Base-by-base conservation (phyloP, 2,329 filamentous ascomycete species). In the Paramyrothecium sp. region DNA sequence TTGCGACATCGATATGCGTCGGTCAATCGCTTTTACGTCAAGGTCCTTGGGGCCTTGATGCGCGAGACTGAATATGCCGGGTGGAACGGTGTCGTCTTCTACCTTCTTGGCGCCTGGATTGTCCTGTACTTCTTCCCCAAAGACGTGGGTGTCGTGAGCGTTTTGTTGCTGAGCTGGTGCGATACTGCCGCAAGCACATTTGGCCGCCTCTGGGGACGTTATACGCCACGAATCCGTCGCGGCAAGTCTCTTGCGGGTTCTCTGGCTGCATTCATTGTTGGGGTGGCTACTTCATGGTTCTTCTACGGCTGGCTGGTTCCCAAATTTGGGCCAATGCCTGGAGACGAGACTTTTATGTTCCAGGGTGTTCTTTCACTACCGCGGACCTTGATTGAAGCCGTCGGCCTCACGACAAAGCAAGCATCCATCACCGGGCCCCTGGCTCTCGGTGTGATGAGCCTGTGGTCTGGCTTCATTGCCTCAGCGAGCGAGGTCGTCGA, bases 51-150 rank as follows among this genome's bases (percentile, higher is more conserved):
- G 51, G 92, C 93, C 1, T 81, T 99, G 65, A 99, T 99, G 95
- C 90, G 95, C 55, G 95, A 99, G 78, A 95, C 90, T 62, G 95
- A 99, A 76, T 96, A 94, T 65, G 83, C 88, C 51, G 91, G 92
- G 54, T 99, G 92, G 82, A 99, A 99, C 71, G 95, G 95, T 54
- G 94, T 98, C 64, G 96, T 99, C 63, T 97, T 91, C 80, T 99
- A 98, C 75, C 85, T 99, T 11, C 84, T 97, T 8, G 95, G 95
- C 56, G 89, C 92, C 26, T 97, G 92, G 87, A 82, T 88, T 33
- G 92, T 94, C 17, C 84, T 98, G 63, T 86, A 86, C 64, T 92
- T 91, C 72, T 92, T 96, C 72, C 92, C 93, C 61, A 99, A 98
- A 77, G 95, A 99, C 67, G 84, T 99, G 22, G 92, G 89, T 8